Base-by-base conservation (phyloP, 345 rosid genomes). In the Atalantia buxifolia region DNA sequence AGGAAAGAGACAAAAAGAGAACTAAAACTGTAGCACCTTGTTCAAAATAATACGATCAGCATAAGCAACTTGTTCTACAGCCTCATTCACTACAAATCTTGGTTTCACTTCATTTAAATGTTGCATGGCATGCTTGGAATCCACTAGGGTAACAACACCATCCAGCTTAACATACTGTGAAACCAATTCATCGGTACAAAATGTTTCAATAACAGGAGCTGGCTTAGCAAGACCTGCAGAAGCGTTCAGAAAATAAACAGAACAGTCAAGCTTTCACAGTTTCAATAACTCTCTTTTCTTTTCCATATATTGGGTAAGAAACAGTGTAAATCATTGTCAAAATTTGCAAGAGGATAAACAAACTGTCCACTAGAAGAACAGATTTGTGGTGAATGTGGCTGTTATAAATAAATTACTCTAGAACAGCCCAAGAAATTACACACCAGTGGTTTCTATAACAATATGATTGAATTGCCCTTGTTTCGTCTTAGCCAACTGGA, bases 391-490 rank as follows among this genome's bases (percentile, higher is more conserved):
- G 22, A 53, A 53, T 53, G 2, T 16, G 2, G 7, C 57, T 53
- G 22, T 18, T 53, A 53, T 5, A 18, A 53, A 53, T 0, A 53
- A 18, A 1, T 53, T 18, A 9, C 56, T 53, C 8, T 53, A 53
- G 57, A 53, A 5, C 22, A 18, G 57, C 22, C 22, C 57, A 53
- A 16, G 57, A 53, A 16, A 53, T 55, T 31, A 61, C 72, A 40
- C 82, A 89, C 97, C 93, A n/a, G 95, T 91, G 33, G 95, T 91
- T 87, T 92, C 97, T 1, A 92, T 91, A 64, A 92, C 89, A 75
- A 92, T 92, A 80, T 90, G 95, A 77, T 92, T 95, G 76, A 92
- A 91, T 61, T 76, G 89, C 78, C 90, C 89, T 72, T 82, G 71
- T 83, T 83, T 92, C 69, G 83, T 86, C 82, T 79, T 87, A 76